Evolutionary conservation across 352 stramenopile genomes (phyloP).

Genomic region (Lagenidium giganteum): DNA sequence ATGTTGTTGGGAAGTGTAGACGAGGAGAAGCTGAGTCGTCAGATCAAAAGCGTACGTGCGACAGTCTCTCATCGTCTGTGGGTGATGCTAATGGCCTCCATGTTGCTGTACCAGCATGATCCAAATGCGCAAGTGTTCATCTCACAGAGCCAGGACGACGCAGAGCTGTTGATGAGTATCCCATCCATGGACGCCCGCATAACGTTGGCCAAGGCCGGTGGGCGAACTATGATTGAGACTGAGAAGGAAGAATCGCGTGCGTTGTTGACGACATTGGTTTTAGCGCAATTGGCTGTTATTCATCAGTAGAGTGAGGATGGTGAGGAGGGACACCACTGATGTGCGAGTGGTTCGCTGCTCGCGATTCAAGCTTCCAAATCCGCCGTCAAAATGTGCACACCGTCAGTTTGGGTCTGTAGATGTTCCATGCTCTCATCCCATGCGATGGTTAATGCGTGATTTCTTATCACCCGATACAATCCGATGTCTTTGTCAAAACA

Average conservation of each 20-base stretch:
- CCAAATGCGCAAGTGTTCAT: conserved; percentile 66
- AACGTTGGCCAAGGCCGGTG: conserved; percentile 69
- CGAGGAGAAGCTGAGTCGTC: conserved; percentile 71
- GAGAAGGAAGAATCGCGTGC: conserved; percentile 65
- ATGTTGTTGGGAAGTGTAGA: conserved; percentile 69
- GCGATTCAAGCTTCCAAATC: too few species aligned
- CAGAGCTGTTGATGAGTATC: conserved; percentile 80
- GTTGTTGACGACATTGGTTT: conserved; percentile 50
- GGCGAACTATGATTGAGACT: conserved; percentile 77
- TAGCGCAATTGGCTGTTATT: conserved; percentile 48
- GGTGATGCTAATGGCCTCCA: background rate
- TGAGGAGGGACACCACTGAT: too few species aligned
- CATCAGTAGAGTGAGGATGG: too few species aligned
- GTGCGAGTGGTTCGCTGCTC: too few species aligned
- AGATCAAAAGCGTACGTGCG: conserved; percentile 60
- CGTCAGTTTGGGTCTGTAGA: too few species aligned
- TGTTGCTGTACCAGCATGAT: conserved; percentile 40
- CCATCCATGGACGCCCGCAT: conserved; percentile 66
- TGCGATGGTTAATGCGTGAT: too few species aligned
- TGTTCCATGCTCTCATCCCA: too few species aligned
- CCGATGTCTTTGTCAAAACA: too few species aligned
- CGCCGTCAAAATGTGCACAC: too few species aligned
- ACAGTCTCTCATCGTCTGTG: background rate
- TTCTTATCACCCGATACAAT: too few species aligned
- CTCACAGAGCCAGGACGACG: conserved; percentile 70